Conservation (phyloP, 495 filamentous ascomycete genomes). For the Penicillium bovifimosum region DNA sequence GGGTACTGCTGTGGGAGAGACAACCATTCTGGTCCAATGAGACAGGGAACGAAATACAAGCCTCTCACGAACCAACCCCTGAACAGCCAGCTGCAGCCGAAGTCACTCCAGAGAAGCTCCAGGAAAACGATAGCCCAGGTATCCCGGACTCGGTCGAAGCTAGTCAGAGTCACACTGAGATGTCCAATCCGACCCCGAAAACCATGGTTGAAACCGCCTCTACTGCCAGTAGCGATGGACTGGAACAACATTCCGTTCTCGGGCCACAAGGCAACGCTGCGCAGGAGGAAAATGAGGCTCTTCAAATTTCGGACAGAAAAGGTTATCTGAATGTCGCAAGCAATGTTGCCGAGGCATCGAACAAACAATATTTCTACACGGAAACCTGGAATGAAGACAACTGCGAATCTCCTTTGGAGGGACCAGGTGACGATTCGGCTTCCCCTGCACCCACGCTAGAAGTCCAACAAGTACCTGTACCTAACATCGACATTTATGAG, state of each 20-base stretch:
- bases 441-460: neutral
- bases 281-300: neutral
- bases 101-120: neutral
- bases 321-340: neutral
- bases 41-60: neutral
- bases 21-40: slow-evolving; percentile 13
- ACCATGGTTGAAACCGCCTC: neutral
- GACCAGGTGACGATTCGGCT: neutral
- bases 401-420: neutral
- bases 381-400: neutral
- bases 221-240: neutral
- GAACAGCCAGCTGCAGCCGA: neutral
- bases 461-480: neutral
- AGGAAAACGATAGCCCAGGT: neutral
- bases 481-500: neutral
- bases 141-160: neutral
- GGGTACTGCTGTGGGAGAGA: slow-evolving; percentile 15
- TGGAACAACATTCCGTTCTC: neutral
- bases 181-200: neutral
- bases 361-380: neutral
- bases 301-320: neutral
- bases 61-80: neutral
- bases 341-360: neutral
- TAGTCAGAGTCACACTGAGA: too few species aligned
- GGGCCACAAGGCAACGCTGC: neutral